Base-by-base conservation (phyloP, 192 early-diverging fungal species). In the Blastocladiella britannica region DNA sequence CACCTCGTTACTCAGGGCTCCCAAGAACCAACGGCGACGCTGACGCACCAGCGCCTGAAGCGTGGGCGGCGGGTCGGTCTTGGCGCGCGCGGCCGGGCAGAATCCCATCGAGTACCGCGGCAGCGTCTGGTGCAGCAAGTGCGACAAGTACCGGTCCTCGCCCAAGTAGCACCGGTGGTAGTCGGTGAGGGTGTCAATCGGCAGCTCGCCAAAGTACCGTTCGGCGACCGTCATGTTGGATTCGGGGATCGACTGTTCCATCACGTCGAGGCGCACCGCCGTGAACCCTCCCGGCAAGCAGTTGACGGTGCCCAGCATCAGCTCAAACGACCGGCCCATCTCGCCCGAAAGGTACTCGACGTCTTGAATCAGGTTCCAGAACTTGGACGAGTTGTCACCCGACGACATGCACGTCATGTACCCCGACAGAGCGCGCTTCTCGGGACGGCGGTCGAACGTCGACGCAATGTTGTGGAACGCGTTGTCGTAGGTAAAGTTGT, bases 111-210 rank as follows among this genome's bases (percentile, higher is more conserved):
- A 51, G 31, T 67, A 59, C 8, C 57, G 31, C 28, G 60, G 25
- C 3, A 22, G 27, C 28, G 62, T 53, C 55, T 71, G 63, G 53
- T 74, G 71, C 12, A 74, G 58, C 43, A 74, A 53, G 47, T 74
- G 72, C 43, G 72, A 74, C 54, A 74, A 56, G 56, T 71, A 74
- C 3, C 72, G 62, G 52, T 74, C 72, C 54, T 74, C 72, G 22
- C 72, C 72, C 26, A 74, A 29, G 28, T 75, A 61, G 51, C 58
- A 68, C 20, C 72, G 54, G 9, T 57, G 57, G 54, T 67, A 74
- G 52, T 74, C 69, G 56, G 31, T 58, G 6, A 72, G 67, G 30
- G 61, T 62, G 18, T 73, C 65, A 18, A 57, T 61, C 18, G 28
- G 43, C 12, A 57, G 59, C 23, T 65, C 61, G 25, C 57, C 62